Percentiles rank a stretch among this genome's conserved stretches.
Conservation (phyloP, 306 rosid species). For the Astragalus membranaceus region DNA sequence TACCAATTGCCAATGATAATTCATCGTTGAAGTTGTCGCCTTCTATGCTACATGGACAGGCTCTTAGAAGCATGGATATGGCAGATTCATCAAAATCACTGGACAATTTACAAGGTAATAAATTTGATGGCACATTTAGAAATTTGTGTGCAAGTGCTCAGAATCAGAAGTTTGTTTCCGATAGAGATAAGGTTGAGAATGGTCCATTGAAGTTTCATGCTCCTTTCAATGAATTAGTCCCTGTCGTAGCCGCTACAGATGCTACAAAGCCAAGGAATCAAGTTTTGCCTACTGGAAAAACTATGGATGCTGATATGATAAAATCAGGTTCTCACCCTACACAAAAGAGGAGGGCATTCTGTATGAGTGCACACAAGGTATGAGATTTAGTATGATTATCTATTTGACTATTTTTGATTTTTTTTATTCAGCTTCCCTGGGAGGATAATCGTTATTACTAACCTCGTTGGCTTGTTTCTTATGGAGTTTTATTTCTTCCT, state of each 20-base stretch:
- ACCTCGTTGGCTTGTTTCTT: background rate
- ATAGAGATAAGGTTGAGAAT: conserved; percentile 41
- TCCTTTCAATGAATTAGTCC: conserved; percentile 26
- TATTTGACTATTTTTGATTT: background rate
- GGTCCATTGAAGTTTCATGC: conserved; percentile 32
- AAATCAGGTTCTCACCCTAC: conserved; percentile 31
- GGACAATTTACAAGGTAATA: conserved; percentile 29
- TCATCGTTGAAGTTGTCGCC: conserved; percentile 67
- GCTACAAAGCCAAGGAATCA: conserved; percentile 30
- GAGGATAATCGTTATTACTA: background rate
- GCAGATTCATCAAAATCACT: conserved; percentile 60
- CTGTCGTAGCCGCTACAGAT: conserved; percentile 23
- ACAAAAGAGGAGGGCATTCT: conserved; percentile 57
- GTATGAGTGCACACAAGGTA: conserved; percentile 94
- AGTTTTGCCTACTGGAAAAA: conserved; percentile 1
- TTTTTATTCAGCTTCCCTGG: background rate
- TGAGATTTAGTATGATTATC: conserved; percentile 14
- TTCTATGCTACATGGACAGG: conserved; percentile 77
- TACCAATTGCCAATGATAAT: conserved; percentile 31
- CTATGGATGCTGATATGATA: conserved; percentile 29
- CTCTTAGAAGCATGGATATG: conserved; percentile 74
- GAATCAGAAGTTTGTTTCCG: conserved; percentile 31
- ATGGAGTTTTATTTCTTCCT: background rate
- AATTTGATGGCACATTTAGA: conserved; percentile 18
- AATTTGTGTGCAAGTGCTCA: conserved; percentile 18